phyloP scores from a whole-genome alignment of 441 rosid genomes.

The Aquilaria agallochum region DNA sequence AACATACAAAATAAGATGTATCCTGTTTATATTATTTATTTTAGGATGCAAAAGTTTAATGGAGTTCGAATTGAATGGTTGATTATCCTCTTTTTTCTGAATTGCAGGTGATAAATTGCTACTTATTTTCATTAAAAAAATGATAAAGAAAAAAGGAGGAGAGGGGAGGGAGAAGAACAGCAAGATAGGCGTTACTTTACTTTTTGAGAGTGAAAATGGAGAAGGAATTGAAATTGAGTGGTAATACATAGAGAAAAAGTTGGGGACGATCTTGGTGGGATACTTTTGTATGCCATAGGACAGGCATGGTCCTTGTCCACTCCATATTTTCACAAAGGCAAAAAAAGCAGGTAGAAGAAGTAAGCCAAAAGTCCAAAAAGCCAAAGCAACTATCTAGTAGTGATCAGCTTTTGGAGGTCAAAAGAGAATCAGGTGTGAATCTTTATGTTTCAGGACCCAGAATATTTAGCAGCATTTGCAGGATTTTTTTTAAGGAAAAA shows the following conservation, averaged over 20 bases:
- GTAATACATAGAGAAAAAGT: constrained; percentile 19
- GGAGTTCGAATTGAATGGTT: no score
- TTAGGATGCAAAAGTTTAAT: no score
- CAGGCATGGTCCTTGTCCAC: constrained; percentile 50
- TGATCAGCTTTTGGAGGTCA: constrained; percentile 31
- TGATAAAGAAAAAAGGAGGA: not conserved
- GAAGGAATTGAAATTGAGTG: constrained; percentile 12
- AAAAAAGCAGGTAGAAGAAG: constrained; percentile 16
- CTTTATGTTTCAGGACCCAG: constrained; percentile 3
- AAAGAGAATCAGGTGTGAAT: constrained; percentile 30
- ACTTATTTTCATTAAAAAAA: constrained; percentile 17
- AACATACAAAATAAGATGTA: no score
- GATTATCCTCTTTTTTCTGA: constrained; percentile 1
- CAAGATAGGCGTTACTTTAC: constrained; percentile 19
- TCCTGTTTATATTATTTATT: no score
- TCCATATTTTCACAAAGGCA: constrained; percentile 33
- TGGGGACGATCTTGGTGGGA: constrained; percentile 53
- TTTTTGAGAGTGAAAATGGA: constrained; percentile 22
- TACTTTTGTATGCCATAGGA: constrained; percentile 54
- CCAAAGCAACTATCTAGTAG: no score
- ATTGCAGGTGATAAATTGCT: constrained; percentile 30
- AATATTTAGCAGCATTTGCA: not conserved
- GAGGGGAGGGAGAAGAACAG: constrained; percentile 18
- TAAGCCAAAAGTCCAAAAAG: not conserved
- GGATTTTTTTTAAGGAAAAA: constrained; percentile 5